Evolutionary conservation across 768 basidiomycete species (phyloP), one percentile per base, ranked within the genome.

Genomic region (Rhizopogon vulgaris): DNA sequence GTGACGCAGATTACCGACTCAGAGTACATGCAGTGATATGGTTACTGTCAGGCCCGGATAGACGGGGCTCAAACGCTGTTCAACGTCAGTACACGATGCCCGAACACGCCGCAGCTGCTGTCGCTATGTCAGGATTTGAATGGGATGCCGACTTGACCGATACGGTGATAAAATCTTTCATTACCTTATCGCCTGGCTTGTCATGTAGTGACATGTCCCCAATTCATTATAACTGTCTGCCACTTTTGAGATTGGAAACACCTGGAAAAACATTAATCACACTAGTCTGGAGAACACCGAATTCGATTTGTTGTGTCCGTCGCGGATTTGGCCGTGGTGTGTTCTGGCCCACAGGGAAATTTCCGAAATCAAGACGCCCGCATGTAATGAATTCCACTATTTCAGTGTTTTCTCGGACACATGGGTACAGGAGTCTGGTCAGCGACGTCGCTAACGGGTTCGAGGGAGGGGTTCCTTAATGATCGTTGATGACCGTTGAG

Each of bases 321-420:
- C 60, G 25, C 65, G 65, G 65, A 1, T 54, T 51, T 51, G 42
- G 14, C 66, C 65, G 66, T 48, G 24, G 52, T 39, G 28, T 47
- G 46, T 22, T 58, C 34, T 49, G 48, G 36, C 40, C 48, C 47
- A 56, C 54, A 61, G 64, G 61, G 18, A 41, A 56, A 47, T 57
- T 54, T 55, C 66, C 61, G 37, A 41, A 14, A 56, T 48, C 25
- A n/a, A 56, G 52, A 55, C 47, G 51, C 52, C 49, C 51, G 28
- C 11, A 5, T 46, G 14, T 32, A 46, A 60, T 48, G 30, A 52
- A 41, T 45, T 34, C 53, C 40, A 42, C 24, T 36, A 39, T 18
- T 38, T 40, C 25, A 30, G 30, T 27, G 1, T 18, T 28, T 34
- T 4, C 51, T 46, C 48, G 42, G 41, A 30, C 54, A 49, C 56